Percentiles rank a stretch among this genome's conserved stretches.
phyloP scores from a whole-genome alignment of 257 asterid species.

The Primulina huaijiensis region DNA sequence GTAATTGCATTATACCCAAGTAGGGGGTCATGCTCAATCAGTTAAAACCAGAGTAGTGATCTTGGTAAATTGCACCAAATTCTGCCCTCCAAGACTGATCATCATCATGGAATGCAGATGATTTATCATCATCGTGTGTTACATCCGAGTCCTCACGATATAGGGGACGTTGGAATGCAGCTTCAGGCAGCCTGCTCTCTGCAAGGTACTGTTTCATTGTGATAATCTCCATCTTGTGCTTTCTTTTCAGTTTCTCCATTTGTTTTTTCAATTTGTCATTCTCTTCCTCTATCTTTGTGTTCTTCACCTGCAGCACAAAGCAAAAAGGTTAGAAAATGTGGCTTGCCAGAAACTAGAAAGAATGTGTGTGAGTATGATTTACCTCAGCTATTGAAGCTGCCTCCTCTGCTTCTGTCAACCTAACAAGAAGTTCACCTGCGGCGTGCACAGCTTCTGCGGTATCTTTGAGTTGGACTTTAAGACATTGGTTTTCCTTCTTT shows the following conservation, averaged over 20 bases:
- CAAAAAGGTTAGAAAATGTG: not conserved
- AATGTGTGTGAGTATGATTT: not conserved
- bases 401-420: slow-evolving; percentile 93
- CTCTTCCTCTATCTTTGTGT: slow-evolving; percentile 55
- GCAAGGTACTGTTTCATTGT: slow-evolving; percentile 96
- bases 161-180: slow-evolving; percentile 55
- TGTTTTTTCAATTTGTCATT: slow-evolving; percentile 71
- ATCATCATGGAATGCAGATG: slow-evolving; percentile 41
- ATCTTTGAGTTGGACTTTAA: slow-evolving; percentile 78
- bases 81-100: slow-evolving; percentile 99
- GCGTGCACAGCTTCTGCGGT: slow-evolving; percentile 99
- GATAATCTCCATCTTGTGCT: slow-evolving; percentile 94
- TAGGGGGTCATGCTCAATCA: slow-evolving; percentile 23
- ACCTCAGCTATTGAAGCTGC: slow-evolving; percentile 84
- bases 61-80: slow-evolving; percentile 94
- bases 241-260: slow-evolving; percentile 78
- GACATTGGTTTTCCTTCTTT: slow-evolving; percentile 70
- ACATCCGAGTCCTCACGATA: slow-evolving; percentile 55
- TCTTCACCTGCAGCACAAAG: slow-evolving; percentile 52
- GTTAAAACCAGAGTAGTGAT: slow-evolving; percentile 39
- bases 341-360: not conserved
- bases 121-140: slow-evolving; percentile 24
- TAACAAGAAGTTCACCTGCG: slow-evolving; percentile 87
- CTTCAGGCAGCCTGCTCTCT: slow-evolving; percentile 88
- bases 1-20: slow-evolving; percentile 33